Evolutionary conservation across 176 grass and related monocot species (phyloP).

Genomic region (Aegilops sharonensis): DNA sequence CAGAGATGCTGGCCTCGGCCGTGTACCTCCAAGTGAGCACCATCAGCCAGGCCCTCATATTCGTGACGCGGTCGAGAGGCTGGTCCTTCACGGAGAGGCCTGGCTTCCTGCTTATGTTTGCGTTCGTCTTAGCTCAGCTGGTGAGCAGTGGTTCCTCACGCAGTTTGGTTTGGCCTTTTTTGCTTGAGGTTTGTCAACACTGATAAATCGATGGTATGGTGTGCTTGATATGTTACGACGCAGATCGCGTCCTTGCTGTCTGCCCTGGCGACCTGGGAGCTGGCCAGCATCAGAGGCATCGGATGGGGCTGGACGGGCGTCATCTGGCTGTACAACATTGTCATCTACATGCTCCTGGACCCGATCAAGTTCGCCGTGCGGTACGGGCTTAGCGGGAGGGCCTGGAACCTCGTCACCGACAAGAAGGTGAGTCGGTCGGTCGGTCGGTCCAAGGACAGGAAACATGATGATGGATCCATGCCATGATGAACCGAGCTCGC

Average conservation of each 20-base stretch:
- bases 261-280: conserved; percentile 17
- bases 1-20: conserved; percentile 49
- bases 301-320: conserved; percentile 61
- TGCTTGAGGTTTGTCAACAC: neutral
- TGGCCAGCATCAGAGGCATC: conserved; percentile 57
- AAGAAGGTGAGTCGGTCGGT: conserved; percentile 22
- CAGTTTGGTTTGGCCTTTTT: neutral
- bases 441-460: neutral
- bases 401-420: conserved; percentile 57
- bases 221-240: neutral
- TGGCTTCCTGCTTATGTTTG: conserved; percentile 51
- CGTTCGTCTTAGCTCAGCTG: conserved; percentile 58
- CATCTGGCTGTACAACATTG: conserved; percentile 66
- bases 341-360: conserved; percentile 53
- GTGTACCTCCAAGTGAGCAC: conserved; percentile 84
- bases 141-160: conserved; percentile 25
- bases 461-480: neutral
- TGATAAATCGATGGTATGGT: neutral
- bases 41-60: conserved; percentile 75
- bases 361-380: conserved; percentile 56
- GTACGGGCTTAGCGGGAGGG: conserved; percentile 55
- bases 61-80: conserved; percentile 70
- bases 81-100: conserved; percentile 70
- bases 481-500: neutral
- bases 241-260: conserved; percentile 54